Evolutionary conservation across 768 basidiomycete species (phyloP), one percentile per base, ranked within the genome.

Genomic region (Chalciporus sphaerocephalus): DNA sequence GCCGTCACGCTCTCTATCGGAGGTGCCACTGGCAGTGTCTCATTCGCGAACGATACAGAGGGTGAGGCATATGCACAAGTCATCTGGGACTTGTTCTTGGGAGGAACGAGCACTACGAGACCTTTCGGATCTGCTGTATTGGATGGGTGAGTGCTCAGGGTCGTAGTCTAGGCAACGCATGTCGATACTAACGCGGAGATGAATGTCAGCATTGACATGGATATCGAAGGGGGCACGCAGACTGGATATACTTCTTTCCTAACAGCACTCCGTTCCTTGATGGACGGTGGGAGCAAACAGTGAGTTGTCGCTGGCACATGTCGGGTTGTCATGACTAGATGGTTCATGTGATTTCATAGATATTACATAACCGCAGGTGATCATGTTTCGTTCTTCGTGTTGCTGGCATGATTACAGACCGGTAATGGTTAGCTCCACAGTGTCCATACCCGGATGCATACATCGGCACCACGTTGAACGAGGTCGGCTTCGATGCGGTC

Each of bases 361-460:
- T 75, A 73, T 51, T 75, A 71, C 48, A 66, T 74, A 47, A 74
- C 73, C 33, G 73, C 65, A 37, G 72, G 72, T 44, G 59, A 58
- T 51, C 20, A 21, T 20, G n/a, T 17, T 11, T 16, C 27, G 28
- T 41, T 15, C 15, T 23, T n/a, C 21, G 11, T n/a, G 16, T 9
- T 13, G 13, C 41, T 32, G 22, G 38, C 25, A 42, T 47, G 55
- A 21, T 4, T 16, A 32, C 13, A n/a, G 20, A 36, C 42, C 34
- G 47, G 42, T 34, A 28, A 22, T 42, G 5, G 3, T 35, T 20
- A 54, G 69, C 69, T 33, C 64, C 60, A 10, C 62, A 75, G 60
- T 87, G 85, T 54, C 80, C 82, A 5, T 88, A 75, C 67, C 84
- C 85, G 3, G 85, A 87, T 57, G 74, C 73, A 6, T 72, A 75